Percentiles rank a stretch among this genome's conserved stretches.
Evolutionary conservation across 306 rosid species (phyloP).

Genomic region (Lathyrus aphaca): DNA sequence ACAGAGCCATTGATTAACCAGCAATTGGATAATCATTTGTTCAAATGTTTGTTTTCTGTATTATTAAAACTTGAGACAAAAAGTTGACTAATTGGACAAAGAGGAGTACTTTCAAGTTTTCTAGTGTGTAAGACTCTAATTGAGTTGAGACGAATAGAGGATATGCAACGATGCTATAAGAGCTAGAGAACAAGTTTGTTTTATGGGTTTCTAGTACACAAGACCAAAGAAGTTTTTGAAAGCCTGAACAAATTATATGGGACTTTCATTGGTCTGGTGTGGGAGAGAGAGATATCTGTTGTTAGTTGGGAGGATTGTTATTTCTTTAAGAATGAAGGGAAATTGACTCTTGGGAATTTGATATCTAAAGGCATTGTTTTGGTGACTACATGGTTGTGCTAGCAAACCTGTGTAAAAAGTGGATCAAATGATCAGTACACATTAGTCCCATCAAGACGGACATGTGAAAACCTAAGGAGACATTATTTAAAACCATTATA

Average conservation of each 20-base stretch:
- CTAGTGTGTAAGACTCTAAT: not conserved
- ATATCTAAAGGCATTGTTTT: not conserved
- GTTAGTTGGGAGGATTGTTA: conserved; percentile 1
- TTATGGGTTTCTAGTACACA: not conserved
- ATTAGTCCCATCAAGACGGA: conserved; percentile 3
- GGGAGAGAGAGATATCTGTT: conserved; percentile 9
- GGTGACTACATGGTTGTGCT: not conserved
- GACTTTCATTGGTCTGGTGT: not conserved
- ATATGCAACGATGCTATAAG: not conserved
- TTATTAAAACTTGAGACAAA: not conserved
- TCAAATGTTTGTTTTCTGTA: not conserved
- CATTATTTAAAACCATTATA: not conserved
- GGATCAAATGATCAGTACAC: conserved; percentile 2
- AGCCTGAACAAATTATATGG: not conserved
- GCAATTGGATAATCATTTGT: not conserved
- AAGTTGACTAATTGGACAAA: not conserved
- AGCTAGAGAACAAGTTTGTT: not conserved
- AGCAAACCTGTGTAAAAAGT: not conserved
- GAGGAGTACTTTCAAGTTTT: not conserved
- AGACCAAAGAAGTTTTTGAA: not conserved
- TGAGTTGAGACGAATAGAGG: not conserved
- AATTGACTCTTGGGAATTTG: not conserved
- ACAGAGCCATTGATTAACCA: not conserved
- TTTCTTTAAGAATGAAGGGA: not conserved
- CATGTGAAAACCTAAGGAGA: not conserved